phyloP scores from a whole-genome alignment of 257 asterid species.

The Ocimum tenuiflorum region DNA sequence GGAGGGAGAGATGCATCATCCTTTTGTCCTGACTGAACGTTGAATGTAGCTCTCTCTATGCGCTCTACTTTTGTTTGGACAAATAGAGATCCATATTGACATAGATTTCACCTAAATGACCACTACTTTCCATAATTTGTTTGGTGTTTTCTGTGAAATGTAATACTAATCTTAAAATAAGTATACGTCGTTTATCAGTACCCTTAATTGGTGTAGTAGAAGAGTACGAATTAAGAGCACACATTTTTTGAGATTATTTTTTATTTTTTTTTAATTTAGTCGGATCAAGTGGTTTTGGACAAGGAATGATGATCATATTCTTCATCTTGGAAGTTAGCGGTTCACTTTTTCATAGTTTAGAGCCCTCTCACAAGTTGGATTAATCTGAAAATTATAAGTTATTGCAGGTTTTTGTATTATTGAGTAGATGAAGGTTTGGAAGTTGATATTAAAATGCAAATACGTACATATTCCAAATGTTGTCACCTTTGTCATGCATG shows the following conservation, averaged over 20 bases:
- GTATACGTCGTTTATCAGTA: too few species aligned
- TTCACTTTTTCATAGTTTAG: constrained; percentile 4
- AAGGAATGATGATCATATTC: constrained; percentile 8
- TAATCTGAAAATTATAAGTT: background rate
- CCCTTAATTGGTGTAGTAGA: too few species aligned
- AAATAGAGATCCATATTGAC: background rate
- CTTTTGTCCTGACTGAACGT: constrained; percentile 18
- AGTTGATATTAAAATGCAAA: constrained; percentile 6
- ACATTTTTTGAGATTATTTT: background rate
- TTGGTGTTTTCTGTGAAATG: background rate
- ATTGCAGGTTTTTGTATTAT: background rate
- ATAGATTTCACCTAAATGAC: constrained; percentile 15
- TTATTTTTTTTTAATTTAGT: background rate
- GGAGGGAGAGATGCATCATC: constrained; percentile 7
- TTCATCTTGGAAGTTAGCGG: constrained; percentile 9
- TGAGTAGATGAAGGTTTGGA: constrained; percentile 7
- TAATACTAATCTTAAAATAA: too few species aligned
- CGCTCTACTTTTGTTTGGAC: constrained; percentile 11
- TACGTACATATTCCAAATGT: background rate
- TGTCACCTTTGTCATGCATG: constrained; percentile 26
- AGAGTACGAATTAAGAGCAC: too few species aligned
- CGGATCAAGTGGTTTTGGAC: background rate
- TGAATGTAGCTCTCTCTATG: constrained; percentile 1
- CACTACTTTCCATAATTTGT: background rate
- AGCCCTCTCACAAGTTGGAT: background rate